Evolutionary conservation across 1,284 basidiomycete species (phyloP).

Genomic region (Testicularia cyperi): DNA sequence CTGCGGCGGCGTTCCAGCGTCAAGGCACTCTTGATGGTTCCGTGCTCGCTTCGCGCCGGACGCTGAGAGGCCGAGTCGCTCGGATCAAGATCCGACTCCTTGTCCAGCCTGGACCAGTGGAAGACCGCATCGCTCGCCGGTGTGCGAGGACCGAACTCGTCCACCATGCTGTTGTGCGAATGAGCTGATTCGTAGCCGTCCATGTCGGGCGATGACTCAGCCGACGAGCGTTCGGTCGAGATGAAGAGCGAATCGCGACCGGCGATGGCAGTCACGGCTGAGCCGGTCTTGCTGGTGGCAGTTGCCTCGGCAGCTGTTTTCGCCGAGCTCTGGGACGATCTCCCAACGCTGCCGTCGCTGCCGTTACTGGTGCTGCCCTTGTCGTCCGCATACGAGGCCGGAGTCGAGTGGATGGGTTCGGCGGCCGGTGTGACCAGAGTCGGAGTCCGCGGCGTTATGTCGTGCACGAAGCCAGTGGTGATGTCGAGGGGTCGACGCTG

Average conservation of each 20-base stretch:
- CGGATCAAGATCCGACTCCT: constrained; percentile 35
- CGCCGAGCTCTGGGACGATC: too few species aligned
- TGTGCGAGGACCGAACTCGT: constrained; percentile 44
- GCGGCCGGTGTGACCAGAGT: constrained; percentile 14
- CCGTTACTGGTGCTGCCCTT: constrained; percentile 7
- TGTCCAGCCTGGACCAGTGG: constrained; percentile 30
- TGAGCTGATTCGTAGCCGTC: constrained; percentile 35
- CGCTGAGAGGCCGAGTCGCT: constrained; percentile 49
- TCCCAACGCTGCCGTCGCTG: background rate
- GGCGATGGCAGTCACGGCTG: too few species aligned
- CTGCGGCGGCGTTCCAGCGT: constrained; percentile 17
- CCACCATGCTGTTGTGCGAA: constrained; percentile 30
- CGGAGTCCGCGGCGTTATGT: constrained; percentile 18
- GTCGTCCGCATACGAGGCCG: constrained; percentile 25
- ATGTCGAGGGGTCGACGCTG: constrained; percentile 13
- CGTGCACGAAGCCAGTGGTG: constrained; percentile 28
- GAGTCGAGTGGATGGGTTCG: constrained; percentile 14
- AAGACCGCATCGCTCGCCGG: constrained; percentile 43
- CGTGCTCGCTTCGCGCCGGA: constrained; percentile 39
- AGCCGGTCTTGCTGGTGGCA: too few species aligned
- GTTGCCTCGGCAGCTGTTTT: too few species aligned
- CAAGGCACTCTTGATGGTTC: constrained; percentile 30
- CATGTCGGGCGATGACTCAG: constrained; percentile 27
- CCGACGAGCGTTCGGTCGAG: too few species aligned
- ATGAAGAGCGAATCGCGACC: too few species aligned